Conservation (phyloP, 2,329 filamentous ascomycete genomes). For the Pseudogymnoascus sp. region DNA sequence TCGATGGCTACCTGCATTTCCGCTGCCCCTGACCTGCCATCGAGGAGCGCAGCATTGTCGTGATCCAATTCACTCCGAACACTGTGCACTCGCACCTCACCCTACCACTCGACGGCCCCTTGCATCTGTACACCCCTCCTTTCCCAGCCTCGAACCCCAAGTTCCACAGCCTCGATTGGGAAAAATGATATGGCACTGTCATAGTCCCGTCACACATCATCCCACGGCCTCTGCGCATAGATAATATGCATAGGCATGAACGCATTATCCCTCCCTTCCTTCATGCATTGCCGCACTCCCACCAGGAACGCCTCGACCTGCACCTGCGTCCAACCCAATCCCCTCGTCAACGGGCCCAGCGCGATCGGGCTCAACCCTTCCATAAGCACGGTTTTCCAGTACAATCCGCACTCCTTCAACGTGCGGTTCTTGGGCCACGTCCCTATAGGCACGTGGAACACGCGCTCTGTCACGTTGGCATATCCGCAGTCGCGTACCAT, state of each 20-base stretch:
- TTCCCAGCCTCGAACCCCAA: background rate
- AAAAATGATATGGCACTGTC: background rate
- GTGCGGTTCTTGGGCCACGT: slow-evolving; percentile 45
- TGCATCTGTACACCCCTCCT: background rate
- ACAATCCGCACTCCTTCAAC: slow-evolving; percentile 43
- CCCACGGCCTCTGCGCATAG: slow-evolving; percentile 13
- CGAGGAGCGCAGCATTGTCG: background rate
- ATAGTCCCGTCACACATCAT: background rate
- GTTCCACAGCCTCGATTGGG: background rate
- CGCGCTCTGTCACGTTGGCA: slow-evolving; percentile 40
- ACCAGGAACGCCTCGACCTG: slow-evolving; percentile 42
- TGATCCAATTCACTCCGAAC: background rate
- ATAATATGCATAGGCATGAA: slow-evolving; percentile 12
- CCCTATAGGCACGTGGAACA: slow-evolving; percentile 46
- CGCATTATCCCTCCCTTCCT: slow-evolving; percentile 25
- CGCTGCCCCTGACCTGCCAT: background rate
- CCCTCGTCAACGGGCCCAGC: slow-evolving; percentile 43
- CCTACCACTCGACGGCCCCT: background rate
- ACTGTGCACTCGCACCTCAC: background rate
- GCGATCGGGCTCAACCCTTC: slow-evolving; percentile 45
- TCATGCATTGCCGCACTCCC: slow-evolving; percentile 40
- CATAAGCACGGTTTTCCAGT: slow-evolving; percentile 42
- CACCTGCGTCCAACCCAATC: slow-evolving; percentile 39
- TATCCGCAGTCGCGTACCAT: slow-evolving; percentile 45
- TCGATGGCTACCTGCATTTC: background rate